Percentiles rank a stretch among this genome's conserved stretches.
Evolutionary conservation across 2,329 filamentous ascomycete species (phyloP).

Genomic region (Aspergillus sp.): DNA sequence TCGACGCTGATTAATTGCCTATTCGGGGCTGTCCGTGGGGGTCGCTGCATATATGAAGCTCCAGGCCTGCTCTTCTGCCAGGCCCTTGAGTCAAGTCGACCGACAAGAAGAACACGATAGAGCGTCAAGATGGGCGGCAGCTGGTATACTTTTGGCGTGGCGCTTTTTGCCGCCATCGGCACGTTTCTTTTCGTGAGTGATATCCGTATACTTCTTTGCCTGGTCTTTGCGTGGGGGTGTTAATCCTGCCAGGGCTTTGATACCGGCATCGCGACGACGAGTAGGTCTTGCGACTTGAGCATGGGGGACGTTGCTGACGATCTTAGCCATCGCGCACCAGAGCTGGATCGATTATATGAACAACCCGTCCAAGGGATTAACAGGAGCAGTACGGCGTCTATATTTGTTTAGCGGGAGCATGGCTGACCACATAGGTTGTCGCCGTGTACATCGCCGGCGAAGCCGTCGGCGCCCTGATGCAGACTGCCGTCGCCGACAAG

Average conservation of each 20-base stretch:
- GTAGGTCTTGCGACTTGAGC: slow-evolving; percentile 29
- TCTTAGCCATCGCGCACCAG: slow-evolving; percentile 55
- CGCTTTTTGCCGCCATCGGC: slow-evolving; percentile 58
- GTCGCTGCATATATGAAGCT: background rate
- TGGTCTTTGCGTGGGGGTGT: background rate
- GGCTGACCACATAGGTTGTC: slow-evolving; percentile 43
- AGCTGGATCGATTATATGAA: slow-evolving; percentile 62
- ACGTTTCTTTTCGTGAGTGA: slow-evolving; percentile 57
- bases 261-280: slow-evolving; percentile 61
- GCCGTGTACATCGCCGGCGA: slow-evolving; percentile 62
- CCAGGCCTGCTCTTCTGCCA: background rate
- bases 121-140: background rate
- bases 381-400: slow-evolving; percentile 47
- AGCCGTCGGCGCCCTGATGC: slow-evolving; percentile 53
- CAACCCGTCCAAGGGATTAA: slow-evolving; percentile 54
- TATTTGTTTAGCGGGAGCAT: background rate
- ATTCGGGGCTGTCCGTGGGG: background rate
- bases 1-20: slow-evolving; percentile 3
- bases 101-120: background rate
- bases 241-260: slow-evolving; percentile 52
- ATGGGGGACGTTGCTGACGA: background rate
- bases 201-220: background rate
- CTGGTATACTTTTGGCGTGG: slow-evolving; percentile 52
- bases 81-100: background rate
- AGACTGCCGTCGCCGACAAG: slow-evolving; percentile 55